Percentiles rank a stretch among this genome's conserved stretches.
Conservation (phyloP, 2,329 filamentous ascomycete species). For the Orbilia brochopaga region DNA sequence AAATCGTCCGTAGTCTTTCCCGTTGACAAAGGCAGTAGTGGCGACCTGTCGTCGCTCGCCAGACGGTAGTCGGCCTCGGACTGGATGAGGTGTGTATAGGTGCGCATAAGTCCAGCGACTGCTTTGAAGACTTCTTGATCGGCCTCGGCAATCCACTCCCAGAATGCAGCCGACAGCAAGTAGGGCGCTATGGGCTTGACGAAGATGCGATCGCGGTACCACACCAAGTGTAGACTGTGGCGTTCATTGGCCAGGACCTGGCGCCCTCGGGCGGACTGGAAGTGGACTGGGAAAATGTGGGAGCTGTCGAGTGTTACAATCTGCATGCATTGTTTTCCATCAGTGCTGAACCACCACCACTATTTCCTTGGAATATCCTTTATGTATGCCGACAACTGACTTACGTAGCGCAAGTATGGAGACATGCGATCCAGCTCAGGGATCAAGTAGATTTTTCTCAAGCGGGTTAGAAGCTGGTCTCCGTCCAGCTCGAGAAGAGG, state of each 20-base stretch:
- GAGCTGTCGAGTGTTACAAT: slow-evolving; percentile 51
- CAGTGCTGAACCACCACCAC: not conserved
- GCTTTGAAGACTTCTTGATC: slow-evolving; percentile 53
- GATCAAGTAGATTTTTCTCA: not conserved
- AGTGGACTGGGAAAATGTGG: slow-evolving; percentile 56
- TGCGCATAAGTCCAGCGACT: slow-evolving; percentile 57
- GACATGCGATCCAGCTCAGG: slow-evolving; percentile 3
- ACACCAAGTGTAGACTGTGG: slow-evolving; percentile 60
- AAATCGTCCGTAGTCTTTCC: slow-evolving; percentile 55
- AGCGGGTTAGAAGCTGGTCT: not conserved
- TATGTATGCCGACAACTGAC: not conserved
- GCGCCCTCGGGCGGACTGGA: slow-evolving; percentile 58
- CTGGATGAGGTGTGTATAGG: slow-evolving; percentile 57
- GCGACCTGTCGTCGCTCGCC: slow-evolving; percentile 53
- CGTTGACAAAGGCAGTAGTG: not conserved
- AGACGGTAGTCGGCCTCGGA: slow-evolving; percentile 57
- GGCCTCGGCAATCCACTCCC: slow-evolving; percentile 55
- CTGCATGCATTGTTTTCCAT: slow-evolving; percentile 45
- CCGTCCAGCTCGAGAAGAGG: slow-evolving; percentile 1
- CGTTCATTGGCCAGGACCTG: slow-evolving; percentile 59
- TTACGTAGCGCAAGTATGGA: not conserved
- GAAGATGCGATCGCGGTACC: slow-evolving; percentile 59
- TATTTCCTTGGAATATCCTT: not conserved
- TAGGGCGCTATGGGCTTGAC: slow-evolving; percentile 60
- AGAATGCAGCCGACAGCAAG: slow-evolving; percentile 57